Percentiles rank a stretch among this genome's conserved stretches.
Conservation (phyloP, 2,329 filamentous ascomycete species). For the Tolypocladium amazonense region DNA sequence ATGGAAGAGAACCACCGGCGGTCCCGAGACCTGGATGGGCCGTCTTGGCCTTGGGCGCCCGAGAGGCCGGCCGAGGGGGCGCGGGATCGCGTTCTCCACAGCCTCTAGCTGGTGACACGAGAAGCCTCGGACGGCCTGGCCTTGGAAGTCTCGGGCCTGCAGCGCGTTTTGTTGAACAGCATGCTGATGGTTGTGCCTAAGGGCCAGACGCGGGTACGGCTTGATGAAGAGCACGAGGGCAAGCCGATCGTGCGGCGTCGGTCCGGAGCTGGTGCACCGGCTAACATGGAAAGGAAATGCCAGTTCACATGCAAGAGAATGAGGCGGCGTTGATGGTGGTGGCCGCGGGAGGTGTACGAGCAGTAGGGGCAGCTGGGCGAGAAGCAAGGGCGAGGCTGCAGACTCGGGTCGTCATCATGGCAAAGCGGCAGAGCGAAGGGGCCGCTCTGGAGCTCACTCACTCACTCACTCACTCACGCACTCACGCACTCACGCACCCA, state of each 20-base stretch:
- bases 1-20: constrained; percentile 11
- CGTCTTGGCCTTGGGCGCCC: not conserved
- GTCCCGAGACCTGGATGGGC: not conserved
- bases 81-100: constrained; percentile 14
- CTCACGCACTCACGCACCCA: not conserved
- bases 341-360: not conserved
- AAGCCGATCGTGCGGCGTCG: not conserved
- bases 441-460: not conserved
- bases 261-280: not conserved
- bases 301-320: not conserved
- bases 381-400: not conserved
- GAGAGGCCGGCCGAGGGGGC: constrained; percentile 1
- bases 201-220: not conserved
- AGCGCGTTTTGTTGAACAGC: constrained; percentile 10
- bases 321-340: not conserved
- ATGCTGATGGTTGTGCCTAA: constrained; percentile 9
- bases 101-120: constrained; percentile 14
- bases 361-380: not conserved
- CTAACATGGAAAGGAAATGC: not conserved
- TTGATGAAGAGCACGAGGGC: not conserved
- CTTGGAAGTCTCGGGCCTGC: constrained; percentile 4
- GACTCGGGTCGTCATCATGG: not conserved
- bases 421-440: not conserved
- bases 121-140: constrained; percentile 1
- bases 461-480: not conserved